Base-by-base conservation (phyloP, 2,329 filamentous ascomycete genomes). In the Xylariaceae sp. region DNA sequence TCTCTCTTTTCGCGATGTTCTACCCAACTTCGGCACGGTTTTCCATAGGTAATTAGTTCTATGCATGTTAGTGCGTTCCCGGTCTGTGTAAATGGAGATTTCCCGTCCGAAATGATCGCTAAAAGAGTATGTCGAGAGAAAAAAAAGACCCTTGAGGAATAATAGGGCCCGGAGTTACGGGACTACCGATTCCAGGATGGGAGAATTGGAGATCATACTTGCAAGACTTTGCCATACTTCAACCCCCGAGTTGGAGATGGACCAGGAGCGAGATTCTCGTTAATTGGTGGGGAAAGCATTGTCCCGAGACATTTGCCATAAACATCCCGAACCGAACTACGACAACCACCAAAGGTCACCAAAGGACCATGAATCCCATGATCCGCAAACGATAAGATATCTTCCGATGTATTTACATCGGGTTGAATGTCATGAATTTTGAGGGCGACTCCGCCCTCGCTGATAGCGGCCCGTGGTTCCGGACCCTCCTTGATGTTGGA, bases 221-320 rank as follows among this genome's bases (percentile, higher is more conserved):
- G 19, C 19, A 19, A 19, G 19, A 19, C 19, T 19, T 19, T 19
- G 19, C 19, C 19, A 19, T 19, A 19, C 8, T 34, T 37, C 4
- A 11, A 37, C 8, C 12, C 8, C 35, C 5, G 3, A 37, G 8
- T 52, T 50, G 61, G 53, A 50, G 55, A 59, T 45, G 5, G 7
- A 3, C n/a, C 2, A 39, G 9, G 34, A 39, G 37, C 47, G 6
- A 32, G 26, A 26, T 53, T 53, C 50, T 50, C 63, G 44, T 64
- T 51, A 19, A 70, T 68, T 70, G 67, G 68, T 68, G 67, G 67
- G 60, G 56, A 57, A 19, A 61, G 55, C 54, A 64, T 63, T 65
- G 51, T 35, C 51, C 62, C 63, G 62, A 62, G 34, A 39, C 46
- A 35, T 30, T 19, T 19, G 32, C 50, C 48, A 52, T 40, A 19